These are phyloP conservation scores for Phytophthora idaei DNA, from an alignment of 352 stramenopile species.

Conservation along the genomic window DNA sequence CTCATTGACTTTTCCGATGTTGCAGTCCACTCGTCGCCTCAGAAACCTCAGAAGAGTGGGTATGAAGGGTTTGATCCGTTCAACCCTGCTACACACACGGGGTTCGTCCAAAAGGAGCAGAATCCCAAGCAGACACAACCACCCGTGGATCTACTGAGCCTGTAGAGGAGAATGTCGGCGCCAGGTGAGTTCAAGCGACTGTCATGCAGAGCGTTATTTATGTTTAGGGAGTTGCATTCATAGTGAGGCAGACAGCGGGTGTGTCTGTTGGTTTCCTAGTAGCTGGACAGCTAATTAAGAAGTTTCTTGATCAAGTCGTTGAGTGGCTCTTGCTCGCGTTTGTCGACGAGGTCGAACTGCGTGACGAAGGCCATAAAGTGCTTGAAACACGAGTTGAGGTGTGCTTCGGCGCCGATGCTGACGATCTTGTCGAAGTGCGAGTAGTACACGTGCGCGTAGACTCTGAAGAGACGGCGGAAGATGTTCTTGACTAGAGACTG, in stretches of 20 bases:
- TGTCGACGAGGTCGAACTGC: constrained; percentile 94
- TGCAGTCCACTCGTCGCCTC: constrained; percentile 50
- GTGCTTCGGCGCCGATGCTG: constrained; percentile 92
- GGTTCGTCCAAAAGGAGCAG: constrained; percentile 31
- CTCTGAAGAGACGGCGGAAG: constrained; percentile 95
- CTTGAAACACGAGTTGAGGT: constrained; percentile 99
- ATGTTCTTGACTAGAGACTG: constrained; percentile 90
- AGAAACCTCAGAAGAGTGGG: constrained; percentile 17
- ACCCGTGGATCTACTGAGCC: constrained; percentile 48
- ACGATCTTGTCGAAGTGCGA: constrained; percentile 96
- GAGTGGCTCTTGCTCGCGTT: constrained; percentile 94
- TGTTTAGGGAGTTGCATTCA: constrained; percentile 33
- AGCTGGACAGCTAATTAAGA: constrained; percentile 12
- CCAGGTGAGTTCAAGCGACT: neutral
- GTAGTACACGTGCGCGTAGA: constrained; percentile 98
- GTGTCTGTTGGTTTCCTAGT: constrained; percentile 7
- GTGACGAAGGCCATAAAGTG: constrained; percentile 98
- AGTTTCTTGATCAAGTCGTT: constrained; percentile 94
- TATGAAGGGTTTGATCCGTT: constrained; percentile 55
- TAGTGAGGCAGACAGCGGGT: constrained; percentile 1
- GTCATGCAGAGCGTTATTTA: constrained; percentile 44
- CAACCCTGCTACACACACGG: constrained; percentile 28
- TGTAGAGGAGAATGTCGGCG: constrained; percentile 28
- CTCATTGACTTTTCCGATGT: constrained; percentile 76
- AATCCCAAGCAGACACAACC: constrained; percentile 29